Percentiles rank a stretch among this genome's conserved stretches.
These are phyloP conservation scores for Salvia rosmarinus DNA, from an alignment of 257 asterid genomes.

Conservation along the genomic window DNA sequence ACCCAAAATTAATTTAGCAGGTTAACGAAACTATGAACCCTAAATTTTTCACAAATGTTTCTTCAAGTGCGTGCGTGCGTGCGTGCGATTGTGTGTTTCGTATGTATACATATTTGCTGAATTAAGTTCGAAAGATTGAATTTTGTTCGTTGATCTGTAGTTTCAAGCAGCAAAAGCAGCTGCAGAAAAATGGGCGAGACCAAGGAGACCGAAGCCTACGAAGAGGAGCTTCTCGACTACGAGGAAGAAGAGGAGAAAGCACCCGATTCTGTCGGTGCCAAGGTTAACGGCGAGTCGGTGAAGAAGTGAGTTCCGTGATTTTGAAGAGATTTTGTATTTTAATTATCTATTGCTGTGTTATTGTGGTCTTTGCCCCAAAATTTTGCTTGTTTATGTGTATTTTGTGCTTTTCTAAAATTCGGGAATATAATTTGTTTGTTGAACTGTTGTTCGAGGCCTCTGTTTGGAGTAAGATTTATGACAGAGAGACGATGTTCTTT, in stretches of 20 bases:
- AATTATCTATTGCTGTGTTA: background rate
- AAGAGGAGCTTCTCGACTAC: conserved; percentile 94
- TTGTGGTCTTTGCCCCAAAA: background rate
- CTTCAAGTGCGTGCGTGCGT: background rate
- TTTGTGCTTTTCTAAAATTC: background rate
- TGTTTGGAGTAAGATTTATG: background rate
- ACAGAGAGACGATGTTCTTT: background rate
- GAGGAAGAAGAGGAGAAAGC: conserved; percentile 92
- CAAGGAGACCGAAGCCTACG: conserved; percentile 84
- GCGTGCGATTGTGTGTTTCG: background rate
- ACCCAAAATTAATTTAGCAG: conserved; percentile 30
- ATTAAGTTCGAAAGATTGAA: background rate
- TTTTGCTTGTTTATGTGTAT: background rate
- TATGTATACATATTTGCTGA: background rate
- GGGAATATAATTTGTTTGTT: background rate
- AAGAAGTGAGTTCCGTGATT: conserved; percentile 59
- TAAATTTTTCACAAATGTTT: background rate
- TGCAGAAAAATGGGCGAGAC: conserved; percentile 62
- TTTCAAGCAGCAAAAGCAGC: conserved; percentile 28
- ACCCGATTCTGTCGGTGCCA: conserved; percentile 59
- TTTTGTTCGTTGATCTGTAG: conserved; percentile 34
- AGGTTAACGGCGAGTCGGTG: conserved; percentile 83
- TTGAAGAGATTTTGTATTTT: background rate
- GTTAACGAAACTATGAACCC: conserved; percentile 24
- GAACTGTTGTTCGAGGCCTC: background rate